Percentiles rank a stretch among this genome's conserved stretches.
Evolutionary conservation across 768 basidiomycete genomes (phyloP).

Genomic region (Lentinula sp.): DNA sequence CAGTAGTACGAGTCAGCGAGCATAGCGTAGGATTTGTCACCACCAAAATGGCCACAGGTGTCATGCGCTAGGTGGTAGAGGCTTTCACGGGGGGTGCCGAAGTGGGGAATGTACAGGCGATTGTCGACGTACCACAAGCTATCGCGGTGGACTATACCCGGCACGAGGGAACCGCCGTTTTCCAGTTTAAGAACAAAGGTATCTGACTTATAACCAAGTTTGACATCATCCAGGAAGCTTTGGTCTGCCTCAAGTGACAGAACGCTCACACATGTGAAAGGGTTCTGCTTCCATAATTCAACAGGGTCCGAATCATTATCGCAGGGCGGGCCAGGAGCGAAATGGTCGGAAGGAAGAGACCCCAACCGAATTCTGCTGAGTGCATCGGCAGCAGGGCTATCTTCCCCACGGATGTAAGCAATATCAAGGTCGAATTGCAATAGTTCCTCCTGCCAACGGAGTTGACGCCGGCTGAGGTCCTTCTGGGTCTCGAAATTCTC

Average conservation of each 20-base stretch:
- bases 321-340: neutral
- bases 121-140: conserved; percentile 6
- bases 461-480: conserved; percentile 19
- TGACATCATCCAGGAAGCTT: no score
- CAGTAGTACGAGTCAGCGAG: conserved; percentile 11
- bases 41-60: conserved; percentile 11
- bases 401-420: conserved; percentile 20
- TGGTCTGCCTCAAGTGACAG: no score
- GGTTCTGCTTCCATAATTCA: no score
- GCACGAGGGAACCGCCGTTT: no score
- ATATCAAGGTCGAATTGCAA: conserved; percentile 22
- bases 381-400: conserved; percentile 23
- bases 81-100: neutral
- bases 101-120: neutral
- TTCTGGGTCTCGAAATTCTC: conserved; percentile 20
- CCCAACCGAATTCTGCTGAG: conserved; percentile 15
- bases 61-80: conserved; percentile 12
- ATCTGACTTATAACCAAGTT: neutral
- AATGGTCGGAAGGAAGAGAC: no score
- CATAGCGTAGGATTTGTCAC: conserved; percentile 10
- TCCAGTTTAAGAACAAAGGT: neutral
- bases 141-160: no score
- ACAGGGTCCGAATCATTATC: no score
- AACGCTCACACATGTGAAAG: no score
- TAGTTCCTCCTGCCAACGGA: conserved; percentile 21